Evolutionary conservation across 108 stramenopile species (phyloP).

Genomic region (Skeletonema potamos): DNA sequence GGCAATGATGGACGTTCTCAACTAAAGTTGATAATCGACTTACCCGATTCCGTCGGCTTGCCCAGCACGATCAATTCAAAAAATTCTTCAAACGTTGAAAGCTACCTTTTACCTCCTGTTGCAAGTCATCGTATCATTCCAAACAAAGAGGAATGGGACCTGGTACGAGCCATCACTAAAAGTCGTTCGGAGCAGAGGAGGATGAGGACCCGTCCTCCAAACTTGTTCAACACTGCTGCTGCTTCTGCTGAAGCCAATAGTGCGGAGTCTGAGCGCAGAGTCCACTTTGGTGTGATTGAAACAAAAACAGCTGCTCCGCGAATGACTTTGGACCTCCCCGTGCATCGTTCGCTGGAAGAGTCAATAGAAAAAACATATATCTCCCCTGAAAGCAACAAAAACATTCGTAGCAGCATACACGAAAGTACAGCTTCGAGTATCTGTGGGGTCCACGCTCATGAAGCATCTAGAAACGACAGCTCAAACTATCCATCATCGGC

Average conservation of each 20-base stretch:
- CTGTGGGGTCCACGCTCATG: not conserved
- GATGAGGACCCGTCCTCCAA: not conserved
- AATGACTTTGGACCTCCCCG: not conserved
- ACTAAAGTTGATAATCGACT: not conserved
- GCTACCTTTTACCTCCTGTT: not conserved
- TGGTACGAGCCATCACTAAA: not conserved
- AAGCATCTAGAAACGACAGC: not conserved
- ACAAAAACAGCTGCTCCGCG: not conserved
- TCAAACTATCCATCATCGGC: not conserved
- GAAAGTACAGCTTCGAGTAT: not conserved
- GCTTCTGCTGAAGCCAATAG: not conserved
- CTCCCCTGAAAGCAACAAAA: not conserved
- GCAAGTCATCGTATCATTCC: not conserved
- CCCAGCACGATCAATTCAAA: not conserved
- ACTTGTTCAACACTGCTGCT: not conserved
- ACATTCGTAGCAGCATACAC: not conserved
- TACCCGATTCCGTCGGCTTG: not conserved
- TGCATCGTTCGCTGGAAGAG: not conserved
- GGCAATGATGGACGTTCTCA: not conserved
- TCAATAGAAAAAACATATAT: not conserved
- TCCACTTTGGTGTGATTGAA: not conserved
- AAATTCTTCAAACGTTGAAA: not conserved
- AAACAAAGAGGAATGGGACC: not conserved
- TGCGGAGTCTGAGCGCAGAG: not conserved
- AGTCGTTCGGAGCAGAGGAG: not conserved